Percentiles rank a stretch among this genome's conserved stretches.
phyloP scores from a whole-genome alignment of 2,329 filamentous ascomycete genomes.

The Diaporthe velutina region DNA sequence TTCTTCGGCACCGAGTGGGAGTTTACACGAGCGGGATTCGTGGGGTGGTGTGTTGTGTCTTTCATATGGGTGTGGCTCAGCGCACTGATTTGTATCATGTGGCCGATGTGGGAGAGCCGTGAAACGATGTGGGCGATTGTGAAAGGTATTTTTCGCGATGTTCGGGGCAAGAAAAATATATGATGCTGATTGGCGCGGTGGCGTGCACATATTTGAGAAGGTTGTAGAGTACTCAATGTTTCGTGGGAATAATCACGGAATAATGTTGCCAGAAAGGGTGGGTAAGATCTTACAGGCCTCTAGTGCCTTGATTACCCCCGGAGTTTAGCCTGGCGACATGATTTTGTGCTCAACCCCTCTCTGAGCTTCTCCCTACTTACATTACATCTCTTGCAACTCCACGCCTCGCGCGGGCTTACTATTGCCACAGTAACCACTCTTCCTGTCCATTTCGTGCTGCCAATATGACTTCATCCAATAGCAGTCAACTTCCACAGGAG shows the following conservation, averaged over 20 bases:
- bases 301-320: background rate
- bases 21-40: constrained; percentile 51
- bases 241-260: background rate
- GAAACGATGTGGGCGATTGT: constrained; percentile 47
- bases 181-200: background rate
- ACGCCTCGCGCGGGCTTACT: no score
- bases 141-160: constrained; percentile 26
- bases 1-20: constrained; percentile 54
- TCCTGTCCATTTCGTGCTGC: background rate
- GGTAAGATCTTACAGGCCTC: constrained; percentile 4
- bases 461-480: background rate
- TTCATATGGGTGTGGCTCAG: constrained; percentile 56
- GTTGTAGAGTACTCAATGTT: background rate
- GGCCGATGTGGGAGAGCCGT: constrained; percentile 53
- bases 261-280: background rate
- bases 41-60: constrained; percentile 54
- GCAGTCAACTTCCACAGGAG: background rate
- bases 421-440: background rate
- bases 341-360: constrained; percentile 16
- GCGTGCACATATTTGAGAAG: background rate
- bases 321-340: constrained; percentile 12
- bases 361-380: background rate
- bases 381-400: background rate
- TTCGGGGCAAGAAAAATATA: background rate
- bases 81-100: constrained; percentile 53